A percentile compares a stretch with the other conserved stretches of the same genome.
phyloP scores from a whole-genome alignment of 164 flowering plant species.

The Magnolia kwangsiensis region DNA sequence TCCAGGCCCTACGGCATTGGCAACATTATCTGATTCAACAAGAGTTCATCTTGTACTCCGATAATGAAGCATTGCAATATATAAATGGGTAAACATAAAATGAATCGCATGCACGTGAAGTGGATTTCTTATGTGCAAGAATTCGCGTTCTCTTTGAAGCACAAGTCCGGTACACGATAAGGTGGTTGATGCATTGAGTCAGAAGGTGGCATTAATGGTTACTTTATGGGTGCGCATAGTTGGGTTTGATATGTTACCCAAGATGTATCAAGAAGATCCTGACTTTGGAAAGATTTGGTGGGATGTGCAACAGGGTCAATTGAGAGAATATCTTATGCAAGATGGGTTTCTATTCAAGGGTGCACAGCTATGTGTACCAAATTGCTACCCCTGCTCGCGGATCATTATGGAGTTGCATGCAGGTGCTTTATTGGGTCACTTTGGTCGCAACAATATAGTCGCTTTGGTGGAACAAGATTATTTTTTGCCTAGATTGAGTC shows the following conservation, averaged over 20 bases:
- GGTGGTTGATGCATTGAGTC: not conserved
- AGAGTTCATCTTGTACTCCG: not conserved
- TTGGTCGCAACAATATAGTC: not conserved
- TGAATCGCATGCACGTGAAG: not conserved
- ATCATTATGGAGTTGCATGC: not conserved
- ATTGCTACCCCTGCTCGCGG: no score
- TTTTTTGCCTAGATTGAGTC: not conserved
- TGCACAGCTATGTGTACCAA: no score
- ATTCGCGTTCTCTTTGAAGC: not conserved
- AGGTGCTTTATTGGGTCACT: not conserved
- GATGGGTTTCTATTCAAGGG: not conserved
- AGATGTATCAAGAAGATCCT: not conserved
- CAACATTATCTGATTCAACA: not conserved
- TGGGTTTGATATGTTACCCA: not conserved
- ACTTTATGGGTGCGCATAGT: not conserved
- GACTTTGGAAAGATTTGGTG: not conserved
- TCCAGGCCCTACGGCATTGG: not conserved
- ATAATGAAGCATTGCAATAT: not conserved
- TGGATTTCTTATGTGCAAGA: conserved; percentile 1
- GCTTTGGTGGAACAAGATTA: not conserved
- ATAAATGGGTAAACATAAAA: not conserved
- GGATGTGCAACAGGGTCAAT: no score
- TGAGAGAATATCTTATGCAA: not conserved
- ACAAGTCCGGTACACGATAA: not conserved
- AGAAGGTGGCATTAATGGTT: not conserved